Evolutionary conservation across 1,284 basidiomycete species (phyloP).

Genomic region (Papiliotrema laurentii): DNA sequence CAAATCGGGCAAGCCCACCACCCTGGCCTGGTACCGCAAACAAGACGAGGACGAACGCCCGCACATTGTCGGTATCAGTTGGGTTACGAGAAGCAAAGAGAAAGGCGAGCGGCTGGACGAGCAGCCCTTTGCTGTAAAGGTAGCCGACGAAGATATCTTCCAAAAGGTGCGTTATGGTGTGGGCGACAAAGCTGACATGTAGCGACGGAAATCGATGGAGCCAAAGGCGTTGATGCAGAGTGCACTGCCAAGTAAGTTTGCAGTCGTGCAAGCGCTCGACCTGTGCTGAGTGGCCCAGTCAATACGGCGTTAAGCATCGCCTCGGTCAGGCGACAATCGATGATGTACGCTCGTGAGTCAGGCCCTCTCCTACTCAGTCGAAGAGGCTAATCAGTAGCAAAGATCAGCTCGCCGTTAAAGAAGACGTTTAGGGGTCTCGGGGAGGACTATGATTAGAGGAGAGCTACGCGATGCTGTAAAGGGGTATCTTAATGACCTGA

Average conservation of each 20-base stretch:
- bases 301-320: slow-evolving; percentile 16
- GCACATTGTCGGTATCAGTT: slow-evolving; percentile 78
- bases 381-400: slow-evolving; percentile 23
- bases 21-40: slow-evolving; percentile 67
- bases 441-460: slow-evolving; percentile 1
- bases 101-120: slow-evolving; percentile 64
- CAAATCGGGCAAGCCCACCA: slow-evolving; percentile 78
- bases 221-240: slow-evolving; percentile 25
- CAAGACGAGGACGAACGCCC: slow-evolving; percentile 54
- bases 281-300: neutral
- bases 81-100: slow-evolving; percentile 84
- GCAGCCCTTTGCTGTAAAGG: slow-evolving; percentile 61
- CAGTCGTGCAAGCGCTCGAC: neutral
- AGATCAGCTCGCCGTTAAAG: slow-evolving; percentile 41
- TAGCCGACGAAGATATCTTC: slow-evolving; percentile 63
- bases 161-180: slow-evolving; percentile 56
- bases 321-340: slow-evolving; percentile 27
- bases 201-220: slow-evolving; percentile 62
- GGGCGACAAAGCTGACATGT: slow-evolving; percentile 3
- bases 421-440: slow-evolving; percentile 13
- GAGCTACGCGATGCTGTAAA: neutral
- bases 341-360: slow-evolving; percentile 42
- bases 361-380: too few relatives aligned
- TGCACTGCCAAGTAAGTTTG: neutral
- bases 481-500: too few relatives aligned